Conservation (phyloP, 176 grass and related monocot species). For the Oryza punctata region DNA sequence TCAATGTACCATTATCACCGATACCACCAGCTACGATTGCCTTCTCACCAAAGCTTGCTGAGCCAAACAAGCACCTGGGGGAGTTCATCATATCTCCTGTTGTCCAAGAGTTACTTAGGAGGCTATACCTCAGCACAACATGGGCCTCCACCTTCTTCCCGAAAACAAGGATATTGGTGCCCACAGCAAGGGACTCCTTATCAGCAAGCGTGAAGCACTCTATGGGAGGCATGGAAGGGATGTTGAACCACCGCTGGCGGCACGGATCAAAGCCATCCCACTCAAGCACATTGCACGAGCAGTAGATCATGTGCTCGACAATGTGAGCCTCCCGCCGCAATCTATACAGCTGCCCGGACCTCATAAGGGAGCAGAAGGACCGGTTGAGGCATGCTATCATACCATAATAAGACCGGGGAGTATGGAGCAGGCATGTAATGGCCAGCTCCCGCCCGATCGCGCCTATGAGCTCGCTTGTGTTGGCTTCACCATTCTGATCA, state of each 20-base stretch:
- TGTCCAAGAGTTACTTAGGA: constrained; percentile 54
- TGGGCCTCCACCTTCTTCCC: constrained; percentile 45
- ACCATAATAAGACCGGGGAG: constrained; percentile 46
- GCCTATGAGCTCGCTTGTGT: constrained; percentile 41
- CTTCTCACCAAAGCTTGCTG: constrained; percentile 43
- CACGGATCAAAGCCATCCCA: constrained; percentile 54
- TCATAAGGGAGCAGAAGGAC: constrained; percentile 41
- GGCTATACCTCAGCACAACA: constrained; percentile 52
- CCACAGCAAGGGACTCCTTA: constrained; percentile 60
- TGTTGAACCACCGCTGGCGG: constrained; percentile 44
- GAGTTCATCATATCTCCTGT: constrained; percentile 50
- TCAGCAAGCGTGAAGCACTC: constrained; percentile 52
- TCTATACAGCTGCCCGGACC: constrained; percentile 45
- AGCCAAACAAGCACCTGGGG: constrained; percentile 57
- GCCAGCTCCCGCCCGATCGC: constrained; percentile 44
- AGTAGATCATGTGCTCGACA: constrained; percentile 54
- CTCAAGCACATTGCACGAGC: constrained; percentile 53
- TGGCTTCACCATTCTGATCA: neutral
- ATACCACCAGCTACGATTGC: constrained; percentile 56
- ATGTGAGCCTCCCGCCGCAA: constrained; percentile 33
- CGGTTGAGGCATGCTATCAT: constrained; percentile 30
- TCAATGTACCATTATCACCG: constrained; percentile 36
- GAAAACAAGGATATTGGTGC: constrained; percentile 55
- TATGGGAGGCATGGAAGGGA: constrained; percentile 42
- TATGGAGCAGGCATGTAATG: constrained; percentile 49